Conservation (phyloP, 805 yeast species). For the Metschnikowia lochheadii region DNA sequence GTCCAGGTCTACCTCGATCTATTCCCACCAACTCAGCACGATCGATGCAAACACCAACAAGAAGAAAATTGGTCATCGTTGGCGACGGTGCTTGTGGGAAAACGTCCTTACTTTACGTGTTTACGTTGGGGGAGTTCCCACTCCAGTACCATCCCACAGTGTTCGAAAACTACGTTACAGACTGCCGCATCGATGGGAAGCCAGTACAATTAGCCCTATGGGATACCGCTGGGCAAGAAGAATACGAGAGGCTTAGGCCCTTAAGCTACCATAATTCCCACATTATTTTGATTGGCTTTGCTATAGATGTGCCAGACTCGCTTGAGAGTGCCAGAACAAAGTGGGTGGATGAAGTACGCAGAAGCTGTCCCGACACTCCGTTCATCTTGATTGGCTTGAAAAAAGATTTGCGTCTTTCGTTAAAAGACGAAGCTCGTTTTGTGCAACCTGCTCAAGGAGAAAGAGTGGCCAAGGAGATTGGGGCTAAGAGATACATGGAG, state of each 20-base stretch:
- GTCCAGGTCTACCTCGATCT: neutral
- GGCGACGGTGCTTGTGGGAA: conserved; percentile 97
- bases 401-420: conserved; percentile 63
- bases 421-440: conserved; percentile 36
- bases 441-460: conserved; percentile 62
- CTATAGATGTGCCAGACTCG: conserved; percentile 81
- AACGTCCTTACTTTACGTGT: conserved; percentile 84
- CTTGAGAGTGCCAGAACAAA: conserved; percentile 75
- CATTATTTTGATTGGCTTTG: conserved; percentile 80
- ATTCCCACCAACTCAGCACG: neutral
- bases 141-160: conserved; percentile 92
- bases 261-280: conserved; percentile 84
- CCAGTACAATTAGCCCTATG: conserved; percentile 83
- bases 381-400: conserved; percentile 78
- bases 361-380: conserved; percentile 79
- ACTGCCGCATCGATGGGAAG: conserved; percentile 90
- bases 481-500: conserved; percentile 80
- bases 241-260: conserved; percentile 85
- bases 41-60: conserved; percentile 21
- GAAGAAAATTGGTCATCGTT: conserved; percentile 77
- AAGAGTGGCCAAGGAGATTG: conserved; percentile 68
- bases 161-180: conserved; percentile 90
- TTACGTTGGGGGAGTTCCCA: conserved; percentile 90
- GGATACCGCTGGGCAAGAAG: conserved; percentile 98
- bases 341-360: conserved; percentile 82